Evolutionary conservation across 345 rosid genomes (phyloP).

Genomic region (Bruguiera parviflora): DNA sequence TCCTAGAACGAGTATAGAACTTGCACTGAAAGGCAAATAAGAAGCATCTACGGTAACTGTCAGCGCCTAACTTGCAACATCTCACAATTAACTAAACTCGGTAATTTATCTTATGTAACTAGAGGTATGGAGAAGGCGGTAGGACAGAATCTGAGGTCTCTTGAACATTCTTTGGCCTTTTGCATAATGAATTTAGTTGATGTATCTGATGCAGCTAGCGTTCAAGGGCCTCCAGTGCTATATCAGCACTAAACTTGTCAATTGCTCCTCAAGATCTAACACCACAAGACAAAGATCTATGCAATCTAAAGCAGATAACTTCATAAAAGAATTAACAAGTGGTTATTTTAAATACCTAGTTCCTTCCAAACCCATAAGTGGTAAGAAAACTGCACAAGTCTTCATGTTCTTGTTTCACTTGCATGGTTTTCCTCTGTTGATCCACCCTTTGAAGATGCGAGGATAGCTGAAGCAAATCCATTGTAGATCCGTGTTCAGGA

Average conservation of each 20-base stretch:
- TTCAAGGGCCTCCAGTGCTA: slow-evolving; percentile 20
- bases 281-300: neutral
- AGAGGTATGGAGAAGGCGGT: slow-evolving; percentile 4
- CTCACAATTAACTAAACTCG: slow-evolving; percentile 9
- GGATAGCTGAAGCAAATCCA: slow-evolving; percentile 52
- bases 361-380: slow-evolving; percentile 19
- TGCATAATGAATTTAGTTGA: slow-evolving; percentile 13
- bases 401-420: slow-evolving; percentile 31
- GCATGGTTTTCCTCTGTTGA: slow-evolving; percentile 38
- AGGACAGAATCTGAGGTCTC: slow-evolving; percentile 2
- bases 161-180: slow-evolving; percentile 10
- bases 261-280: neutral
- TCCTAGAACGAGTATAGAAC: neutral
- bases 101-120: slow-evolving; percentile 15
- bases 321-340: neutral
- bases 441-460: slow-evolving; percentile 53
- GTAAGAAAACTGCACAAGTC: slow-evolving; percentile 27
- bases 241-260: slow-evolving; percentile 3
- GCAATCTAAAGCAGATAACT: neutral
- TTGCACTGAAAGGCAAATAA: neutral
- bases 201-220: neutral
- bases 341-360: slow-evolving; percentile 15
- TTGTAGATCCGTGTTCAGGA: slow-evolving; percentile 33
- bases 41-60: neutral
- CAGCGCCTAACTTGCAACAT: slow-evolving; percentile 7